Evolutionary conservation across 345 rosid species (phyloP), one percentile per base, ranked within the genome.

Genomic region (Heritiera littoralis): DNA sequence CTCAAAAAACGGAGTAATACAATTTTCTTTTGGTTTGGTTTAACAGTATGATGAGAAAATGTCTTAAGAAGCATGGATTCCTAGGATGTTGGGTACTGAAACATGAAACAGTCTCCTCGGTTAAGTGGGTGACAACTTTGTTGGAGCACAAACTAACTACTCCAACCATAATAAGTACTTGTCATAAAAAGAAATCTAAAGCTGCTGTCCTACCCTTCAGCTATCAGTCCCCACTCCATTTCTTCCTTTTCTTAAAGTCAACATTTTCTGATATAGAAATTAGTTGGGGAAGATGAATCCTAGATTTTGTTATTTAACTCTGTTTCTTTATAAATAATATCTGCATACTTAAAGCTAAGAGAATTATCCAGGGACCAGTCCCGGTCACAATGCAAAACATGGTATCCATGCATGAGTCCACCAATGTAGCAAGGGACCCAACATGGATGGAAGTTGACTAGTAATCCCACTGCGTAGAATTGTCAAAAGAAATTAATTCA

Each of bases 111-210:
- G 52, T 48, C 52, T 48, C 52, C 52, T 48, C 6, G 0, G 51
- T 18, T 1, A 10, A 71, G 45, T 71, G 75, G 41, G 23, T 3
- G 75, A 71, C 75, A 70, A 61, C 40, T 61, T 23, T 28, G 40
- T 61, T 28, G 66, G 66, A 10, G 66, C 66, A 61, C 30, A 58
- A 15, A 58, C 63, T 58, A 58, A 58, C 63, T 20, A 58, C 63
- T 58, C 32, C 63, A 23, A 3, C 35, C 5, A n/a, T 56, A 28
- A 56, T 9, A 46, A 11, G 11, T 9, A 46, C 49, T 46, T 9
- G 49, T 1, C 38, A 35, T 35, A 35, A 35, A 35, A 35, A 35
- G 38, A 35, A 1, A 35, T 35, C 38, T 35, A 35, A n/a, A 9
- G 49, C 11, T 9, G 49, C 49, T 46, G 49, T 9, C 43, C 49